Base-by-base conservation (phyloP, 768 basidiomycete species). In the Ramaria rubella region DNA sequence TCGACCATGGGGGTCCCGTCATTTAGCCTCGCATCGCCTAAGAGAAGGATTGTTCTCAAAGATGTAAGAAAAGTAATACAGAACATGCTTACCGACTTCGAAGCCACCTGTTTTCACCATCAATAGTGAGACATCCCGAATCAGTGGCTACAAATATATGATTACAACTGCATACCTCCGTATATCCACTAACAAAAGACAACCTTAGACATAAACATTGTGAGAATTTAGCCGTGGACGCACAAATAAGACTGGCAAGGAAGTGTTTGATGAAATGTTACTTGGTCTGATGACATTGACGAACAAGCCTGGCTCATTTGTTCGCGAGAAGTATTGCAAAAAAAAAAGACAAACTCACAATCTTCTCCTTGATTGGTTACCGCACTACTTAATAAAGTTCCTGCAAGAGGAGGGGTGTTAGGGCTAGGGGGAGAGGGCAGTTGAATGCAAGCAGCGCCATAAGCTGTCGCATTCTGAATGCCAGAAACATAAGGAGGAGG, bases 171-270 rank as follows among this genome's bases (percentile, higher is more conserved):
- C 62, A 67, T 21, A 67, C 63, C 65, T 64, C 65, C 65, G 64
- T 72, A 63, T 65, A 68, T 75, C 72, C 74, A 29, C 3, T 31
- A 34, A n/a, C 36, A 4, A 38, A 40, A n/a, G 11, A 38, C 15
- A 44, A 9, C 2, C 27, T n/a, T n/a, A n/a, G 26, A 24, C 14
- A 12, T 15, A 50, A 31, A 23, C 3, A 27, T 4, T 38, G 17
- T 3, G 33, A n/a, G 11, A 2, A 14, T 27, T n/a, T 24, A 34
- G 36, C 79, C 44, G n/a, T n/a, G n/a, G n/a, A n/a, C n/a, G n/a
- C 65, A 81, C 81, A 26, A 75, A 78, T 19, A 80, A 68, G 6
- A 84, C 79, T 2, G 82, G 82, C 1, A 82, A 66, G 49, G 77
- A 77, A 7, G 74, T 75, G 0, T 62, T 62, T 2, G 75, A 53